Conservation (phyloP, 1,284 basidiomycete species). For the Psilocybe mexicana region DNA sequence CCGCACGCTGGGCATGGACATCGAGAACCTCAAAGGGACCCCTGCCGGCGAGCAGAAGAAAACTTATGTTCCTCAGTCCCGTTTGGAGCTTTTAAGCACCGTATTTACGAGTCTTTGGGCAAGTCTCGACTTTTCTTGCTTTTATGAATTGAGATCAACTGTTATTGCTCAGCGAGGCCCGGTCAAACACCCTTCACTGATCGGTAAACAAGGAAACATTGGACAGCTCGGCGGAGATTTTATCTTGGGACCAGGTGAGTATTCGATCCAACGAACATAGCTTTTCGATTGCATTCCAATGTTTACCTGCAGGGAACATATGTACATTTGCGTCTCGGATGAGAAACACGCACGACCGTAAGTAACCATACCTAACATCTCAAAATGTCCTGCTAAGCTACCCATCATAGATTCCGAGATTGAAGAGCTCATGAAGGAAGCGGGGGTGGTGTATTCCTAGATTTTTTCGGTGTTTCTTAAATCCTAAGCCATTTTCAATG, state of each 20-base stretch:
- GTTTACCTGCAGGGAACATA: slow-evolving; percentile 18
- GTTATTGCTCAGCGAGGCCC: slow-evolving; percentile 36
- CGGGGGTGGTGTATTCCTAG: slow-evolving; percentile 14
- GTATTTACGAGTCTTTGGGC: slow-evolving; percentile 49
- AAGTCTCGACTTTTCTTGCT: slow-evolving; percentile 10
- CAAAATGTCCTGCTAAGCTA: neutral
- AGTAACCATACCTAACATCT: slow-evolving; percentile 23
- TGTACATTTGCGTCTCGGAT: slow-evolving; percentile 57
- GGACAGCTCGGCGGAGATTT: slow-evolving; percentile 66
- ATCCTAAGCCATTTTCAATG: no score
- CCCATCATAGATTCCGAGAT: slow-evolving; percentile 23
- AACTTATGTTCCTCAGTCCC: slow-evolving; percentile 42
- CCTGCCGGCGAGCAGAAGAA: slow-evolving; percentile 46
- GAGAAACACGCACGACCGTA: slow-evolving; percentile 65
- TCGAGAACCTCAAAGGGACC: slow-evolving; percentile 43
- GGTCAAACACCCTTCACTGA: slow-evolving; percentile 43
- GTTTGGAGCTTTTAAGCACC: slow-evolving; percentile 13
- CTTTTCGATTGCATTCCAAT: neutral
- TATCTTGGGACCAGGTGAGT: slow-evolving; percentile 54
- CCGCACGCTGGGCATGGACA: slow-evolving; percentile 50
- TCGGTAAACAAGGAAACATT: slow-evolving; percentile 61
- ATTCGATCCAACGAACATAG: neutral
- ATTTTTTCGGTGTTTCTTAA: neutral
- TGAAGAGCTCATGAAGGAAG: slow-evolving; percentile 21
- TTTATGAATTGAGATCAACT: neutral